Evolutionary conservation across 2,329 filamentous ascomycete species (phyloP).

Genomic region (Fusarium mexicanum): DNA sequence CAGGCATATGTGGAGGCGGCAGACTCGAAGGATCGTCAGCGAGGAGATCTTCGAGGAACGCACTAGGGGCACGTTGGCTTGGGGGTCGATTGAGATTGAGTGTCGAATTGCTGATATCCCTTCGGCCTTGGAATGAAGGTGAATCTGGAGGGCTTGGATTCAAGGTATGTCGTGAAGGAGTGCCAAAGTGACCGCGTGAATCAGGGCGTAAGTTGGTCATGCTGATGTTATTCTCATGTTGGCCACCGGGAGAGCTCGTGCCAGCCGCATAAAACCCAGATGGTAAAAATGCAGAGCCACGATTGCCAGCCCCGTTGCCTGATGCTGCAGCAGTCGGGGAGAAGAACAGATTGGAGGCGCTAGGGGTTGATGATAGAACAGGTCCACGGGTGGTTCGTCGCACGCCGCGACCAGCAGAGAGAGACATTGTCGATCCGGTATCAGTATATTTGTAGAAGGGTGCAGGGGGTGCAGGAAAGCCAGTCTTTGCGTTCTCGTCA

Average conservation of each 20-base stretch:
- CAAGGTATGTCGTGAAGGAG: conserved; percentile 53
- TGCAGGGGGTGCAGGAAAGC: conserved; percentile 66
- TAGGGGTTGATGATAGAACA: conserved; percentile 65
- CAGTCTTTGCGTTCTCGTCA: conserved; percentile 73
- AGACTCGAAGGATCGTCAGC: conserved; percentile 73
- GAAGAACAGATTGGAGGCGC: conserved; percentile 85
- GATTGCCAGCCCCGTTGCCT: conserved; percentile 69
- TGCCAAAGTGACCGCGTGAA: conserved; percentile 59
- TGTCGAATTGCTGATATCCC: conserved; percentile 70
- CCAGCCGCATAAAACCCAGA: conserved; percentile 90
- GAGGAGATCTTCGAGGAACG: conserved; percentile 89
- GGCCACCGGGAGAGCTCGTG: conserved; percentile 59
- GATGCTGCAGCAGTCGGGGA: conserved; percentile 84
- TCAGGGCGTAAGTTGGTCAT: conserved; percentile 70
- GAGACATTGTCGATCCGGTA: conserved; percentile 63
- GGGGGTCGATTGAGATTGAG: conserved; percentile 70
- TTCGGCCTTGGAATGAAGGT: conserved; percentile 63
- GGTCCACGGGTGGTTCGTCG: conserved; percentile 64
- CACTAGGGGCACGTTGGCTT: conserved; percentile 81
- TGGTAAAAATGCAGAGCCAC: conserved; percentile 84
- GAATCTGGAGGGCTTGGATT: conserved; percentile 71
- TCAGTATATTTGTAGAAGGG: conserved; percentile 74
- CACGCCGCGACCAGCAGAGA: conserved; percentile 60
- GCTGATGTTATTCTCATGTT: conserved; percentile 65
- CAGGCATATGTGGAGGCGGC: conserved; percentile 55